Conservation (phyloP, 1,139 yeast species). For the Lodderomyces pseudojiufengensis region DNA sequence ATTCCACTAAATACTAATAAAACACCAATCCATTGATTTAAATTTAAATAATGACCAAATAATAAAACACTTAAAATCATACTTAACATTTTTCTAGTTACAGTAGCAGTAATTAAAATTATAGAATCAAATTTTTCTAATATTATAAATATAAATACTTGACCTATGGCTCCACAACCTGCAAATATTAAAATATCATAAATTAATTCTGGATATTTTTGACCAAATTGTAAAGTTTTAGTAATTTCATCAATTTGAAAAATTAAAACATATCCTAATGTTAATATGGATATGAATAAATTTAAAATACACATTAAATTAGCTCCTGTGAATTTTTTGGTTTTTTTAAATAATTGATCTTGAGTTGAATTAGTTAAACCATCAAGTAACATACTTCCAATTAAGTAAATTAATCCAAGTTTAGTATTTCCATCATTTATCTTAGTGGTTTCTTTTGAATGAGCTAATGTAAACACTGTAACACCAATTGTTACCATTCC, state of each 20-base stretch:
- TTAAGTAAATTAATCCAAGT: conserved; percentile 59
- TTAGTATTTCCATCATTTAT: conserved; percentile 40
- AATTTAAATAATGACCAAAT: conserved; percentile 69
- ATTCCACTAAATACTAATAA: conserved; percentile 73
- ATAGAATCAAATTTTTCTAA: conserved; percentile 82
- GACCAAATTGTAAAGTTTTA: conserved; percentile 47
- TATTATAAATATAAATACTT: conserved; percentile 82
- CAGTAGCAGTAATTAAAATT: conserved; percentile 86
- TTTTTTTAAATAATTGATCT: conserved; percentile 65
- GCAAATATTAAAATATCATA: conserved; percentile 66
- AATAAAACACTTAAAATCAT: conserved; percentile 85
- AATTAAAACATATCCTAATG: conserved; percentile 37
- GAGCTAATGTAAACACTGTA: conserved; percentile 62
- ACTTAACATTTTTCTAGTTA: conserved; percentile 92
- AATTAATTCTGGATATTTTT: conserved; percentile 39
- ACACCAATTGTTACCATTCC: conserved; percentile 77
- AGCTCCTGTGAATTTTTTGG: conserved; percentile 52
- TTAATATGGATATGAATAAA: conserved; percentile 44
- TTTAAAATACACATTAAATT: conserved; percentile 85
- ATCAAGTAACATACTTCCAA: conserved; percentile 69
- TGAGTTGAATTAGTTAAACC: conserved; percentile 94
- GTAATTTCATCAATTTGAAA: conserved; percentile 47
- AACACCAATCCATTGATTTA: conserved; percentile 76
- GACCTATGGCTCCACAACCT: conserved; percentile 85
- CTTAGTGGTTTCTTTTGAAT: conserved; percentile 17